Evolutionary conservation across 331 rosid species (phyloP), one percentile per base, ranked within the genome.

Genomic region (Stylosanthes scabra): DNA sequence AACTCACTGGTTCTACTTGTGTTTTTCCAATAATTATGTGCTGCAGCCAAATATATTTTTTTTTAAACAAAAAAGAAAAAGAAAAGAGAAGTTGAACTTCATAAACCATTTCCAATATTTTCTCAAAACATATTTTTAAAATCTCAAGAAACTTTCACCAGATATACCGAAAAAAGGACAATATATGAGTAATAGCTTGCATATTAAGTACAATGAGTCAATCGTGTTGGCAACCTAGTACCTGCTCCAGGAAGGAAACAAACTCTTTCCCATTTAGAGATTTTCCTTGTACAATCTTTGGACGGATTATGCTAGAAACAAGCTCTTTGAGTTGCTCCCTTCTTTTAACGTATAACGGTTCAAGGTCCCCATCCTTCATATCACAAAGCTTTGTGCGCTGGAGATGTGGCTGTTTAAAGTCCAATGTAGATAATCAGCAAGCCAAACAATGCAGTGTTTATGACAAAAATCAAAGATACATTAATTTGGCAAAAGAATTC

Each of bases 301-400:
- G 99, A 83, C 78, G 90, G 73, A 91, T 82, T 67, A 90, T 83
- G 82, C 92, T 86, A 52, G 91, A 70, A 75, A 95, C 97, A 78
- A 95, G 80, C 79, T 87, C 81, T 82, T 95, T 95, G 76, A 95
- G 70, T 78, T 86, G 79, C 60, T 95, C 97, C 83, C 97, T 88
- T 82, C 70, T 91, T 71, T 78, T 73, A 42, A 95, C 91, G 82
- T 95, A 95, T 49, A 75, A 25, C 0, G 85, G 91, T 67, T 95
- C 99, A 44, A 95, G 97, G 61, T 90, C 99, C 45, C 64, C 75
- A 79, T 95, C 99, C 74, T 90, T 87, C 97, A 95, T 75, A 60
- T 95, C 99, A 79, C 99, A 95, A 63, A 95, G 99, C 83, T 90
- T 91, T 63, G 97, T 95, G 80, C 99, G 90, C 75, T 82, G 86